A percentile compares a stretch with the other conserved stretches of the same genome.
phyloP scores from a whole-genome alignment of 2,329 filamentous ascomycete species.

The Hirsutella minnesotensis region DNA sequence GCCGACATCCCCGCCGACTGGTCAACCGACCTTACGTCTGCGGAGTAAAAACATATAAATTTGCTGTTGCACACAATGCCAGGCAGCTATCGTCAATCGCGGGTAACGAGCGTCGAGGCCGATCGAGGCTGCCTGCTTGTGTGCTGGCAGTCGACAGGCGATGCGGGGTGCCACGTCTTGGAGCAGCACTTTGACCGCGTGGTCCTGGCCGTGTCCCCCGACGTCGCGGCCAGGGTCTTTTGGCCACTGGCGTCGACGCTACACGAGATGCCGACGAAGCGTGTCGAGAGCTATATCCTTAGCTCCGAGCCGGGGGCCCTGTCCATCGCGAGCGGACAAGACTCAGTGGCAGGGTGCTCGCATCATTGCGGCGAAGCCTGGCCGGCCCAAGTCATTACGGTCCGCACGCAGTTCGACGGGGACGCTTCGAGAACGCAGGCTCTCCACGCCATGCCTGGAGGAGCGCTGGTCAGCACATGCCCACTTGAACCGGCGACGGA shows the following conservation, averaged over 20 bases:
- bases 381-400: conserved; percentile 19
- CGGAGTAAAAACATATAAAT: too few species aligned
- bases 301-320: conserved; percentile 6
- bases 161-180: conserved; percentile 4
- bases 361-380: conserved; percentile 13
- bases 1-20: too few species aligned
- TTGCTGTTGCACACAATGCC: too few species aligned
- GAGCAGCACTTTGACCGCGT: conserved; percentile 36
- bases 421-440: conserved; percentile 32
- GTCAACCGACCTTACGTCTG: too few species aligned
- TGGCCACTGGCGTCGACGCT: conserved; percentile 25
- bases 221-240: conserved; percentile 37
- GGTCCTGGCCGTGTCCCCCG: conserved; percentile 41
- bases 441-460: conserved; percentile 36
- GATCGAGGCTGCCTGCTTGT: conserved; percentile 14
- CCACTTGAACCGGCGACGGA: conserved; percentile 27
- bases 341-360: conserved; percentile 10
- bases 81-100: conserved; percentile 9
- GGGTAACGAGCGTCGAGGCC: conserved; percentile 23
- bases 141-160: conserved; percentile 18
- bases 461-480: conserved; percentile 40
- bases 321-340: conserved; percentile 2
- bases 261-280: conserved; percentile 31
- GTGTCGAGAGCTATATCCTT: conserved; percentile 35
- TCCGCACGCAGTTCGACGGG: conserved; percentile 22